Evolutionary conservation across 129 eudicot species (phyloP).

Genomic region (Deinandra increscens): DNA sequence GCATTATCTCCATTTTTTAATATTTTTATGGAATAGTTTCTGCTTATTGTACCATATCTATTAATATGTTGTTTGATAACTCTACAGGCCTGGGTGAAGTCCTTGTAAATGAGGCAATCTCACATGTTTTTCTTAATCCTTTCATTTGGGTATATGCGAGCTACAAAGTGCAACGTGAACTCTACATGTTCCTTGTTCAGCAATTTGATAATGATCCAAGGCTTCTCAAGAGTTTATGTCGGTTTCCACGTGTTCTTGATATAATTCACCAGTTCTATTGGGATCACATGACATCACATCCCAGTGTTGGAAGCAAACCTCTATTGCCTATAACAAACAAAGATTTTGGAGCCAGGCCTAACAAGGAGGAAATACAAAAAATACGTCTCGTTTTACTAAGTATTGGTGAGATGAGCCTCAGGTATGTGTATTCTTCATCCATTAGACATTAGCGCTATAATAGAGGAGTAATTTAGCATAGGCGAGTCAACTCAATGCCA

Average conservation of each 20-base stretch:
- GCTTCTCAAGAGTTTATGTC: conserved; percentile 70
- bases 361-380: conserved; percentile 77
- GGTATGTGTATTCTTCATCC: conserved; percentile 43
- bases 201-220: conserved; percentile 95
- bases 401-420: conserved; percentile 97
- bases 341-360: conserved; percentile 70
- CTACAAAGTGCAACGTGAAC: conserved; percentile 87
- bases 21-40: not conserved
- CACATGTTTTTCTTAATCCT: conserved; percentile 82
- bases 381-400: conserved; percentile 91
- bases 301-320: conserved; percentile 49
- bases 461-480: not conserved
- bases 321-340: conserved; percentile 46
- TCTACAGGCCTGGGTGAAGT: conserved; percentile 81
- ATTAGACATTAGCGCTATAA: not conserved
- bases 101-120: conserved; percentile 85
- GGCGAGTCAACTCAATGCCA: not conserved
- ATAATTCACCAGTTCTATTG: conserved; percentile 74
- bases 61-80: conserved; percentile 24
- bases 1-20: not conserved
- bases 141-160: conserved; percentile 76
- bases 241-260: conserved; percentile 89
- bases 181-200: conserved; percentile 92
- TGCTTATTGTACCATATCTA: conserved; percentile 4
- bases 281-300: conserved; percentile 45